These are phyloP conservation scores for Cytospora piceae DNA, from an alignment of 2,329 filamentous ascomycete genomes.

Conservation along the genomic window DNA sequence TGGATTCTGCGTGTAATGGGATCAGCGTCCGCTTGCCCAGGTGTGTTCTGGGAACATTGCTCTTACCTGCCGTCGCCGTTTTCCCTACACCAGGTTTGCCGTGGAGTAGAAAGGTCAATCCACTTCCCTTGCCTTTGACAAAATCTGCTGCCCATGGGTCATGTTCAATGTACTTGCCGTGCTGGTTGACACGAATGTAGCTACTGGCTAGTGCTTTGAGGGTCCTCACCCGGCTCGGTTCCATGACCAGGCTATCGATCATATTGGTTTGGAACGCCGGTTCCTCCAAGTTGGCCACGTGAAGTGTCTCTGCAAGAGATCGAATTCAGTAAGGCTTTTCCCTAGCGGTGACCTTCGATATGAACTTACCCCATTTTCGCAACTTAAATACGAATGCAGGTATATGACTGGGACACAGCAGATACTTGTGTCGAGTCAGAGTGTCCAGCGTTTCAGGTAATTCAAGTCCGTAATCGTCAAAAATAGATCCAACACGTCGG, in stretches of 20 bases:
- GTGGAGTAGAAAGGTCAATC: slow-evolving; percentile 13
- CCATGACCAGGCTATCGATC: slow-evolving; percentile 40
- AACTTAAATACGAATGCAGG: slow-evolving; percentile 33
- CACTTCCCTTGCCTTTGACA: slow-evolving; percentile 15
- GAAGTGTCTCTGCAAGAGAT: slow-evolving; percentile 30
- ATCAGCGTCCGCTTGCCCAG: background rate
- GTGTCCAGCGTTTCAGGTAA: background rate
- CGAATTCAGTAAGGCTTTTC: background rate
- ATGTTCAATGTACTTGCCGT: slow-evolving; percentile 27
- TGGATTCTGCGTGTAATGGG: slow-evolving; percentile 37
- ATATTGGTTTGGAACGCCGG: slow-evolving; percentile 37
- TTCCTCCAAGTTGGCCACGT: slow-evolving; percentile 34
- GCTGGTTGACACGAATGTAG: slow-evolving; percentile 33
- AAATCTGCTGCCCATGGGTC: slow-evolving; percentile 18
- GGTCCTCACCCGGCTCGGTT: slow-evolving; percentile 32
- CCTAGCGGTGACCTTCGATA: background rate
- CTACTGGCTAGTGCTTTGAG: slow-evolving; percentile 39
- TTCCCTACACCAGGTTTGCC: slow-evolving; percentile 18
- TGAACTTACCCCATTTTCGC: slow-evolving; percentile 33
- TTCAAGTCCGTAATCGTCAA: background rate
- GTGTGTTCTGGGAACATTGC: background rate
- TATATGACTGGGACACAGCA: slow-evolving; percentile 30
- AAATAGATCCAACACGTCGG: background rate
- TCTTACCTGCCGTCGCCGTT: slow-evolving; percentile 36
- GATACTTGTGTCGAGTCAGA: slow-evolving; percentile 19